phyloP scores from a whole-genome alignment of 108 stramenopile species.

The Cyclotella sp. region DNA sequence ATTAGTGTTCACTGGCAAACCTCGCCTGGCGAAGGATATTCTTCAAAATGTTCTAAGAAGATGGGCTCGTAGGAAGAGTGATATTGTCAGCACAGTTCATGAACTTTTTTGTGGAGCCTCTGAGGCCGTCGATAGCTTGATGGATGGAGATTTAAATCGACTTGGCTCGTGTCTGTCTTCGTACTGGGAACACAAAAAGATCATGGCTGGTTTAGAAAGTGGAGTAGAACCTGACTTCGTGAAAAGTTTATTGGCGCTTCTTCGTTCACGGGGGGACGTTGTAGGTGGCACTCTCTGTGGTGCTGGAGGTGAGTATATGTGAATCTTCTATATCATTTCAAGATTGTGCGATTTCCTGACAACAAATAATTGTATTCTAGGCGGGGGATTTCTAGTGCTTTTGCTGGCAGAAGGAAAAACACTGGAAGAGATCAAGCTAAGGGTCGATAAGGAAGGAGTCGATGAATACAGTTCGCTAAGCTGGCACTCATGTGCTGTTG shows the following conservation, averaged over 20 bases:
- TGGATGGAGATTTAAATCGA: conserved; percentile 54
- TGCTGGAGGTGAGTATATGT: conserved; percentile 59
- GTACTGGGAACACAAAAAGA: conserved; percentile 81
- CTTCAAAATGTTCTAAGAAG: conserved; percentile 74
- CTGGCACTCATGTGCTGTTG: conserved; percentile 58
- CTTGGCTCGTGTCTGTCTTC: conserved; percentile 62
- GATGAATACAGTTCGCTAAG: conserved; percentile 32
- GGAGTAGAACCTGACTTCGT: conserved; percentile 68
- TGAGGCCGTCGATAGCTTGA: conserved; percentile 55
- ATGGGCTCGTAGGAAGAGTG: conserved; percentile 67
- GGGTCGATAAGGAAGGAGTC: conserved; percentile 19
- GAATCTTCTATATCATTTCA: background rate
- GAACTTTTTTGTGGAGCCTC: conserved; percentile 65
- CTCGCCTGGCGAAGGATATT: conserved; percentile 86
- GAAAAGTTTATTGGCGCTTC: conserved; percentile 40
- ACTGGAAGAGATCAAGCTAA: conserved; percentile 23
- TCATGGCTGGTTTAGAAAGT: conserved; percentile 81
- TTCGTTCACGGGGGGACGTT: conserved; percentile 44
- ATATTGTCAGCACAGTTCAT: conserved; percentile 67
- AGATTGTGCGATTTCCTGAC: background rate
- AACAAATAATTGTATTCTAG: conserved; percentile 56
- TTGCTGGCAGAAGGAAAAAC: conserved; percentile 41
- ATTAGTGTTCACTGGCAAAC: conserved; percentile 75
- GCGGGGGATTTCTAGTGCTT: conserved; percentile 77
- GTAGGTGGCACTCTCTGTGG: conserved; percentile 73